Evolutionary conservation across 1,284 basidiomycete species (phyloP), one percentile per base, ranked within the genome.

Genomic region (Ustilago cynodontis): DNA sequence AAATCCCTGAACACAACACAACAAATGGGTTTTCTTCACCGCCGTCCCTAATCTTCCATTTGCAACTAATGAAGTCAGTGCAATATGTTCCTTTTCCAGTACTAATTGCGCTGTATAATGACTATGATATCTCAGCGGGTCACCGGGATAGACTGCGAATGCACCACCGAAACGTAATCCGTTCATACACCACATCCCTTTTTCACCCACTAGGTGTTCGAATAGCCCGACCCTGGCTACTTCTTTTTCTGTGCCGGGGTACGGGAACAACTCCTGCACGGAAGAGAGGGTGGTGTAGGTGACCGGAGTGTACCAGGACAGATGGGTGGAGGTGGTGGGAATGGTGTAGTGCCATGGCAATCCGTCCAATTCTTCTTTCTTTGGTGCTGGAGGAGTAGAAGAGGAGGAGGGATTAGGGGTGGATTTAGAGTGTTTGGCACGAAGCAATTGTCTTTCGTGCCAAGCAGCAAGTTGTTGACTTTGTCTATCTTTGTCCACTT

Each of bases 81-180:
- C 11, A 24, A 71, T 10, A 8, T 39, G 2, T n/a, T 70, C 37
- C 11, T 49, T 18, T 10, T 49, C n/a, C 10, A 60, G 28, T 11
- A 81, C 61, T 9, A 76, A 31, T 24, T 76, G 73, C 10, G 92
- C 93, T 13, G 93, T 92, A 84, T 98, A 99, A 86, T 99, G 97
- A 1, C 95, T 96, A 82, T 99, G 97, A 86, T 97, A 99, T 18
- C 97, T 90, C 33, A 99, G 87, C 5, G 95, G 95, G 84, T 99
- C 97, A 59, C 95, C 95, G 58, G 97, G 97, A 87, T 99, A 99
- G 1, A 98, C 92, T 45, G 98, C 88, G 86, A 94, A 98, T 81
- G 98, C 94, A 1, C 95, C 95, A 8, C 97, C 97, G 82, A 99
- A 99, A 81, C 92, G 93, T 82, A 95, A 91, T 0, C 94, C 95